Base-by-base conservation (phyloP, 192 early-diverging fungal genomes). In the Gryganskiella cystojenkinii region DNA sequence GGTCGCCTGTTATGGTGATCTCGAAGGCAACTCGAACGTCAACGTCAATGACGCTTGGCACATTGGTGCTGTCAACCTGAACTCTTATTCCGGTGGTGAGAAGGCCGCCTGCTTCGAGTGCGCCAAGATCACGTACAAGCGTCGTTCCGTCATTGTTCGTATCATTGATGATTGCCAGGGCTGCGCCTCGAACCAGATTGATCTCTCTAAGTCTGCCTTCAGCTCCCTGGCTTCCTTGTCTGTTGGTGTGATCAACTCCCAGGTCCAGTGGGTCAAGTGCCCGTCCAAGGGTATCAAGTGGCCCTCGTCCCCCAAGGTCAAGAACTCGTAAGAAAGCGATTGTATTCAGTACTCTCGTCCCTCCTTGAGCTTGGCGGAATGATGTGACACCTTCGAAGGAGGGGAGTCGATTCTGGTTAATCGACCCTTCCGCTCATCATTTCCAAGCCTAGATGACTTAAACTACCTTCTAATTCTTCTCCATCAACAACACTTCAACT, bases 141-240 rank as follows among this genome's bases (percentile, higher is more conserved):
- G 15, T 0, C 64, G 65, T 45, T 67, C 59, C 0, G 56, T 80
- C 46, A 34, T 73, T 50, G 79, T 61, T 5, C 51, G 71, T 20
- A 59, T 80, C 31, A 69, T 80, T 31, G 79, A 80, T 22, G 51
- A 72, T 8, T 80, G 79, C 61, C 27, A 20, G 14, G 35, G 59
- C n/a, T 80, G 79, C 25, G 0, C 24, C 4, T 15, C 50, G 3
- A 63, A 31, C 27, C 61, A 72, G 15, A 37, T 80, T 22, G 79
- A 80, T 56, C 40, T 80, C 8, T 64, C 79, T 3, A 4, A 52
- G 9, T 40, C 31, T 6, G 70, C 70, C 2, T 69, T 60, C 64
- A 61, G 52, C 25, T 33, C 27, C 28, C 30, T 67, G 11, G 71
- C 61, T 0, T 42, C 61, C 3, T 51, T 63, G 19, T 37, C 11